Percentiles rank a stretch among this genome's conserved stretches.
Conservation (phyloP, 805 yeast genomes). For the Candida succiphila region DNA sequence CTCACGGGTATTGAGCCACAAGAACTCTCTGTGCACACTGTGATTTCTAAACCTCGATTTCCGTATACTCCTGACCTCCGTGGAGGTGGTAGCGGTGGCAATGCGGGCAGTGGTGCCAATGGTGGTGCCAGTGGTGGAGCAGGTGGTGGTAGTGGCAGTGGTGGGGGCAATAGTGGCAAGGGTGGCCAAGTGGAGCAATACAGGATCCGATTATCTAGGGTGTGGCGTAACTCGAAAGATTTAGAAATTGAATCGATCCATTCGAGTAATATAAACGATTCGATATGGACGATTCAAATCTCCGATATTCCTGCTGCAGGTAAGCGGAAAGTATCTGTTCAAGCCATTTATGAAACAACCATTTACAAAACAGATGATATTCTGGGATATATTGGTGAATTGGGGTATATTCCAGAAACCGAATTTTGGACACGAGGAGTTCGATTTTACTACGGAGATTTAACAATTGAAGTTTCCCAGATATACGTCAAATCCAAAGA, state of each 20-base stretch:
- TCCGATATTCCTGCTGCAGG: constrained; percentile 76
- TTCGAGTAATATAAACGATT: constrained; percentile 12
- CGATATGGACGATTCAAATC: constrained; percentile 53
- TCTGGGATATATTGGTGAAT: constrained; percentile 36
- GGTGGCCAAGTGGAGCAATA: constrained; percentile 49
- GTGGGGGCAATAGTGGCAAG: too few relatives aligned
- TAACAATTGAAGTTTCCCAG: constrained; percentile 50
- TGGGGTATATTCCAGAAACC: constrained; percentile 62
- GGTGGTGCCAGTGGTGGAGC: too few relatives aligned
- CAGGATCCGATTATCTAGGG: constrained; percentile 36
- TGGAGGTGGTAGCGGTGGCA: too few relatives aligned
- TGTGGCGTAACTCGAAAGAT: constrained; percentile 25
- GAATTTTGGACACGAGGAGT: constrained; percentile 55
- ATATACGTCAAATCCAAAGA: constrained; percentile 26
- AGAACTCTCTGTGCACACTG: constrained; percentile 35
- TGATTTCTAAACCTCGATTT: constrained; percentile 38
- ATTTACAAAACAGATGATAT: constrained; percentile 39
- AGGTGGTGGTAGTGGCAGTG: too few relatives aligned
- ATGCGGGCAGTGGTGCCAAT: too few relatives aligned
- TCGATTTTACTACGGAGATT: constrained; percentile 49
- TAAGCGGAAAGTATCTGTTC: constrained; percentile 49
- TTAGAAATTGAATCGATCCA: not conserved
- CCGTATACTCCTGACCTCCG: constrained; percentile 47
- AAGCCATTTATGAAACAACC: constrained; percentile 57
- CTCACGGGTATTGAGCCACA: constrained; percentile 41